Percentiles rank a stretch among this genome's conserved stretches.
Evolutionary conservation across 208 protist genomes (phyloP).

Genomic region (Acanthamoeba healyi): DNA sequence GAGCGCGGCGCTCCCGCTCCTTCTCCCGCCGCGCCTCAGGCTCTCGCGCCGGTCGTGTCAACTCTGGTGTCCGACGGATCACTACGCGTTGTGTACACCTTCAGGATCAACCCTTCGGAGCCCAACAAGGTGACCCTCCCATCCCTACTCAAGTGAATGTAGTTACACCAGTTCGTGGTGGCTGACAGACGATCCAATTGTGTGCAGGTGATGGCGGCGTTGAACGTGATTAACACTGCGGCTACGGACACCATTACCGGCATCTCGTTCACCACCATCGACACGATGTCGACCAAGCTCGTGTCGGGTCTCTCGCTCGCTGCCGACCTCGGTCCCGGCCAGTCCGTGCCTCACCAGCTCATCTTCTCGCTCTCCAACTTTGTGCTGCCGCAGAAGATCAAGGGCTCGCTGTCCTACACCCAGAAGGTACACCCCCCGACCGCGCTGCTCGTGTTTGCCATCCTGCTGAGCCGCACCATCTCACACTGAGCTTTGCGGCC

Average conservation of each 20-base stretch:
- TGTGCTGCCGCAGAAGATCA: slow-evolving; percentile 47
- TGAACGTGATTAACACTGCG: slow-evolving; percentile 6
- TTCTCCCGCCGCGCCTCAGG: background rate
- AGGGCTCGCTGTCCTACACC: slow-evolving; percentile 36
- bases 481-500: too few relatives aligned
- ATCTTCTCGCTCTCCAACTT: slow-evolving; percentile 66
- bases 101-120: slow-evolving; percentile 39
- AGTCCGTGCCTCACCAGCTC: slow-evolving; percentile 17
- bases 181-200: background rate
- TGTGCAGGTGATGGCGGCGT: background rate
- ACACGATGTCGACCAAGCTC: slow-evolving; percentile 23
- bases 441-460: background rate
- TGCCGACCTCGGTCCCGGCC: background rate
- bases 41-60: background rate
- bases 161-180: background rate
- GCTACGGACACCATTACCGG: background rate
- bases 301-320: slow-evolving; percentile 21
- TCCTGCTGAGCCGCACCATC: background rate
- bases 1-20: background rate
- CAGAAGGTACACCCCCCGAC: background rate
- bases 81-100: background rate
- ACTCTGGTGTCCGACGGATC: background rate
- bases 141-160: background rate
- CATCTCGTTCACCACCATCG: slow-evolving; percentile 31
- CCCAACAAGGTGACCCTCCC: slow-evolving; percentile 18